Conservation (phyloP, 192 early-diverging fungal genomes). For the Endogone sp. region DNA sequence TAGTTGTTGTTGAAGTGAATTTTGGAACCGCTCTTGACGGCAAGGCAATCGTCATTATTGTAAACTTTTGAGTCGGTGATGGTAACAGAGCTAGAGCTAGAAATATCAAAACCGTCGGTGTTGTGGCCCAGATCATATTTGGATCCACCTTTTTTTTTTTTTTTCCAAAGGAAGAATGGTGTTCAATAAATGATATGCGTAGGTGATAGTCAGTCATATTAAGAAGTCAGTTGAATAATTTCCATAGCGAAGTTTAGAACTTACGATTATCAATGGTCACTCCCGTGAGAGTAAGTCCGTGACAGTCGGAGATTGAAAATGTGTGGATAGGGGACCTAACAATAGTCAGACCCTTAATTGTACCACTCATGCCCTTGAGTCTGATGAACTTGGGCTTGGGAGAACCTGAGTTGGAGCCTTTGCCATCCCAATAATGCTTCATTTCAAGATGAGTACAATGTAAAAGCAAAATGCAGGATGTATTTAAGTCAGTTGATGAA, state of each 20-base stretch:
- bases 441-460: background rate
- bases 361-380: slow-evolving; percentile 18
- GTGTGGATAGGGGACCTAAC: slow-evolving; percentile 35
- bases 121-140: slow-evolving; percentile 26
- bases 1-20: slow-evolving; percentile 32
- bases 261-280: slow-evolving; percentile 39
- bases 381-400: slow-evolving; percentile 34
- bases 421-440: slow-evolving; percentile 38
- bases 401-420: slow-evolving; percentile 37
- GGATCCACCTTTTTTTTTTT: background rate
- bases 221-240: background rate
- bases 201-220: too few relatives aligned
- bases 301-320: slow-evolving; percentile 27
- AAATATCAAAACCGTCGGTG: slow-evolving; percentile 38
- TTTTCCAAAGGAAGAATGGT: too few relatives aligned
- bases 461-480: background rate
- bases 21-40: slow-evolving; percentile 43
- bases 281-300: slow-evolving; percentile 22
- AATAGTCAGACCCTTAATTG: slow-evolving; percentile 27
- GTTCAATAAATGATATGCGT: too few relatives aligned
- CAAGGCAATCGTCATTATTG: slow-evolving; percentile 51
- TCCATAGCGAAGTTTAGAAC: slow-evolving; percentile 3
- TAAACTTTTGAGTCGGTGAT: slow-evolving; percentile 28
- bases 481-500: background rate
- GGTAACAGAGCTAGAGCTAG: slow-evolving; percentile 21